Evolutionary conservation across 2,329 filamentous ascomycete species (phyloP), one percentile per base, ranked within the genome.

Genomic region (Harringtonia aguacate): DNA sequence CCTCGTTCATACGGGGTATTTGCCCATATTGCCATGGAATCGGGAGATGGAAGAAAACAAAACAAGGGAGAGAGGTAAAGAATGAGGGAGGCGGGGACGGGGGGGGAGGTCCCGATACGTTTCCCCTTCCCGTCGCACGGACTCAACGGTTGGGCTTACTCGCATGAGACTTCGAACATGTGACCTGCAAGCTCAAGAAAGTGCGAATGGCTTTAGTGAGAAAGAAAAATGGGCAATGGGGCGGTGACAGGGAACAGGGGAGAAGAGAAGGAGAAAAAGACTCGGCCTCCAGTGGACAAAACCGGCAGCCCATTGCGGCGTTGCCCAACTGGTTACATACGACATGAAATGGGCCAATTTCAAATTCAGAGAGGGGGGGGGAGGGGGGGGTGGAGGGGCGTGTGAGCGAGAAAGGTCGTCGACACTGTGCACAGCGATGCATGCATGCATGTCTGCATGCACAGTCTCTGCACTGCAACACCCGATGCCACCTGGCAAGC

Each of bases 201-300:
- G 37, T 13, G 18, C 6, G 9, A 28, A 39, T n/a, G n/a, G n/a
- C n/a, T n/a, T n/a, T n/a, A 10, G 15, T 20, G n/a, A 27, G 13
- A 24, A 39, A 36, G 20, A 28, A 15, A 4, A 15, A 4, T 15
- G n/a, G n/a, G 31, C 48, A 47, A n/a, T n/a, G 22, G 34, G 43
- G 46, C 49, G 49, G 49, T 50, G 47, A 44, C 45, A 47, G 45
- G 45, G 45, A 47, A 47, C 45, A 44, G 37, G 45, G 45, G 31
- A 39, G 22, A 20, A 44, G 20, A 15, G 14, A 40, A 24, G 28
- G 29, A 31, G 5, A 31, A 31, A 31, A 8, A 13, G 29, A 4
- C 29, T 31, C 7, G 15, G 29, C 29, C n/a, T n/a, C n/a, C 8
- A 31, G 15, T 13, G 31, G 31, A 34, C n/a, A 34, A 17, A 8